Evolutionary conservation across 768 basidiomycete species (phyloP).

Genomic region (Macrolepiota fuliginosa): DNA sequence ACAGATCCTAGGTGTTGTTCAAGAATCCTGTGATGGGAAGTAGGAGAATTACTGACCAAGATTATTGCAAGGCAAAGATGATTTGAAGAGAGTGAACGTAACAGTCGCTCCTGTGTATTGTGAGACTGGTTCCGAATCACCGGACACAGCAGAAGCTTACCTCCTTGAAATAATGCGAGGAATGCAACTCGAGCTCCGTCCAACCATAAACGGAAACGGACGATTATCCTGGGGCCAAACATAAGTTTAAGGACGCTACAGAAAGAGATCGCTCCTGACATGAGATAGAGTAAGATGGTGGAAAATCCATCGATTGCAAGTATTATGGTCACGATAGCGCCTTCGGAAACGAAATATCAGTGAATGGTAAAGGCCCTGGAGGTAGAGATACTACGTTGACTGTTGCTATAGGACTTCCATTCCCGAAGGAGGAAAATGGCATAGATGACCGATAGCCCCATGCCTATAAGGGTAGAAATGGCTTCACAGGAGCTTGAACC

Average conservation of each 20-base stretch:
- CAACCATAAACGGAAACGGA: slow-evolving; percentile 35
- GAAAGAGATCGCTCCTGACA: slow-evolving; percentile 22
- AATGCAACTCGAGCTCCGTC: slow-evolving; percentile 31
- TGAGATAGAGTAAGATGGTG: slow-evolving; percentile 33
- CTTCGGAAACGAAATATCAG: slow-evolving; percentile 18
- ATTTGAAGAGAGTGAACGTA: slow-evolving; percentile 26
- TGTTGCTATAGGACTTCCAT: slow-evolving; percentile 28
- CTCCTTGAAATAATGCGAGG: slow-evolving; percentile 30
- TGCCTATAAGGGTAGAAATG: slow-evolving; percentile 28
- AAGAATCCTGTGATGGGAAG: not conserved
- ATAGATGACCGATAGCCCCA: slow-evolving; percentile 31
- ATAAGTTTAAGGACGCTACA: not conserved
- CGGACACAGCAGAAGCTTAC: slow-evolving; percentile 15
- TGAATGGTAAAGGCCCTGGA: slow-evolving; percentile 3
- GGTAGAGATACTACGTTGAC: slow-evolving; percentile 28
- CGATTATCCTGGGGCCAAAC: slow-evolving; percentile 30
- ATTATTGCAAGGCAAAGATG: slow-evolving; percentile 33
- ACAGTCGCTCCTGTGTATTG: slow-evolving; percentile 28
- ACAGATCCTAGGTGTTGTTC: slow-evolving; percentile 21
- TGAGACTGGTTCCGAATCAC: not conserved
- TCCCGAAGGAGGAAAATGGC: slow-evolving; percentile 31
- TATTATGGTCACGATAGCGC: slow-evolving; percentile 29
- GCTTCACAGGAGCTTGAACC: not conserved
- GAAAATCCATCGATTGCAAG: slow-evolving; percentile 29
- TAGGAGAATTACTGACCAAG: slow-evolving; percentile 22